phyloP scores from a whole-genome alignment of 805 yeast species.

The Saccharomycopsis sp. region DNA sequence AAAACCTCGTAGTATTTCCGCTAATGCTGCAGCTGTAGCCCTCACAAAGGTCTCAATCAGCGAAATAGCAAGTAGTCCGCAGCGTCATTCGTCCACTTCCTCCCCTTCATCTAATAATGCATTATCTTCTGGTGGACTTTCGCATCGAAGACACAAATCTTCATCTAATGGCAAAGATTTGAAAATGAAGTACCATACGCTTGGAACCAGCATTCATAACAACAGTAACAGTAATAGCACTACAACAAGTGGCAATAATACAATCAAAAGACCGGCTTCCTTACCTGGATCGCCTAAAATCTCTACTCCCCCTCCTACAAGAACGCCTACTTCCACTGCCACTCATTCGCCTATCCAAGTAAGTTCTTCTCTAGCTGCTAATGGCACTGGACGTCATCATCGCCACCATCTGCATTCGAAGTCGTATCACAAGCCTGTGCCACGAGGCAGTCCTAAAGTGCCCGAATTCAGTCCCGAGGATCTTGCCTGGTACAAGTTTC shows the following conservation, averaged over 20 bases:
- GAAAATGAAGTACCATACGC: neutral
- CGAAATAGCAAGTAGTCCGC: neutral
- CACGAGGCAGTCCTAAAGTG: neutral
- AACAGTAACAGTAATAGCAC: neutral
- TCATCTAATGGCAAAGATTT: neutral
- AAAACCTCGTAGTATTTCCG: slow-evolving; percentile 9
- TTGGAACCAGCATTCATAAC: neutral
- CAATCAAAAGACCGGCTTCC: neutral
- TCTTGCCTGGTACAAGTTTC: slow-evolving; percentile 41
- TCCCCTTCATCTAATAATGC: neutral
- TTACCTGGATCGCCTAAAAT: neutral
- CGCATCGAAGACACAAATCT: neutral
- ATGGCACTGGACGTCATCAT: no score
- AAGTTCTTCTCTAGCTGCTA: neutral
- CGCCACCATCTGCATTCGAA: no score
- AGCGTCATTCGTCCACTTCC: neutral
- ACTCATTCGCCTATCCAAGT: neutral
- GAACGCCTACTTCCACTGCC: neutral
- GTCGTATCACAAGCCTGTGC: no score
- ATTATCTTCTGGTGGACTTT: neutral
- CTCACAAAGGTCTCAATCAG: slow-evolving; percentile 4
- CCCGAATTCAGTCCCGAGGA: slow-evolving; percentile 29
- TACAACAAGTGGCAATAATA: neutral
- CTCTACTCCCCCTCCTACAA: neutral
- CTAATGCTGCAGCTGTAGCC: slow-evolving; percentile 19